Conservation (phyloP, 192 early-diverging fungal species). For the Entrophospora sp. region DNA sequence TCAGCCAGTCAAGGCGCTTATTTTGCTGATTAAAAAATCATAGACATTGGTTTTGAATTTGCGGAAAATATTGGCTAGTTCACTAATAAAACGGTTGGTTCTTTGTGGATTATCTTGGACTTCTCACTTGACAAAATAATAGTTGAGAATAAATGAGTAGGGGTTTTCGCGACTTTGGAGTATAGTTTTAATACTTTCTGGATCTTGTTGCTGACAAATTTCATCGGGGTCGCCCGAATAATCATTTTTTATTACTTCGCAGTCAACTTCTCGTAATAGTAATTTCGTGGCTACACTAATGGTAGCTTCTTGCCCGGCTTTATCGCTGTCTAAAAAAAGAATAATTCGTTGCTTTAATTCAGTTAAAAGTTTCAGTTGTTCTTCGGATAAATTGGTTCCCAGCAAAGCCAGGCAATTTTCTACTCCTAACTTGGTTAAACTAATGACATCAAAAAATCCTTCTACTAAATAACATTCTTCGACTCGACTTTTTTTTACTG, state of each 20-base stretch:
- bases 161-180: background rate
- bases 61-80: background rate
- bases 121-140: conserved; percentile 6
- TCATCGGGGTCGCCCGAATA: conserved; percentile 1
- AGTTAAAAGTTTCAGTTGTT: conserved; percentile 2
- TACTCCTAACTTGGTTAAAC: conserved; percentile 1
- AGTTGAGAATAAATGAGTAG: conserved; percentile 6
- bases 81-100: background rate
- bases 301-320: background rate
- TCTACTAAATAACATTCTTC: conserved; percentile 12
- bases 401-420: conserved; percentile 6
- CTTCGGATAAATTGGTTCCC: conserved; percentile 5
- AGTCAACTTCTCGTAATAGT: background rate
- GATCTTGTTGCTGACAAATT: background rate
- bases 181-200: background rate
- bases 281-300: background rate
- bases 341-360: conserved; percentile 2
- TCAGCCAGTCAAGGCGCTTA: background rate
- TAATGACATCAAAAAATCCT: conserved; percentile 10
- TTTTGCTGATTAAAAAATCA: background rate
- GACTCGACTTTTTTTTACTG: background rate
- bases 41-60: conserved; percentile 1
- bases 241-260: conserved; percentile 4
- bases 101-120: conserved; percentile 4
- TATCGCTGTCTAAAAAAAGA: conserved; percentile 3